Evolutionary conservation across 2,329 filamentous ascomycete genomes (phyloP).

Genomic region (Cadophora gregata): DNA sequence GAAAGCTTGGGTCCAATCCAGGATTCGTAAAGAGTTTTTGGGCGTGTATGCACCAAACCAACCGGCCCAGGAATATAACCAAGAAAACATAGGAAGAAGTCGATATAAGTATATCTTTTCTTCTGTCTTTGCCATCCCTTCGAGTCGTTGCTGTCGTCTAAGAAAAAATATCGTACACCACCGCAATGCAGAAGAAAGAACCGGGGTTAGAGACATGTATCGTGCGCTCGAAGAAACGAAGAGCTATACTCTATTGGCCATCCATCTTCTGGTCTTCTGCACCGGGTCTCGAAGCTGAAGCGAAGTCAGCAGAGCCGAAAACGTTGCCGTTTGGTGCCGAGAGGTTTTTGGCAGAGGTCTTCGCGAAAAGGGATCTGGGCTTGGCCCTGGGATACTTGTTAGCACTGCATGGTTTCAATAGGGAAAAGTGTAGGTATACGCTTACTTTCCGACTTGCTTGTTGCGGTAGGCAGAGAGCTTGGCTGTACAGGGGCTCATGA

Average conservation of each 20-base stretch:
- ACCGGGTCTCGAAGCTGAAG: slow-evolving; percentile 20
- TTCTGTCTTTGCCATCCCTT: background rate
- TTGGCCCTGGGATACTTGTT: slow-evolving; percentile 55
- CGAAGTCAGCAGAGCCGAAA: slow-evolving; percentile 38
- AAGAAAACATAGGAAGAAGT: background rate
- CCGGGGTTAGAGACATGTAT: slow-evolving; percentile 11
- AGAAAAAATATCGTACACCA: slow-evolving; percentile 27
- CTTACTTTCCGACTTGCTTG: slow-evolving; percentile 80
- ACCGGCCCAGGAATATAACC: background rate
- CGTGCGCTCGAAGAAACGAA: background rate
- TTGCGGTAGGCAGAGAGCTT: slow-evolving; percentile 82
- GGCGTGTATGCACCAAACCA: background rate
- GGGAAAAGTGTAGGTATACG: slow-evolving; percentile 31
- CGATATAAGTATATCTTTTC: background rate
- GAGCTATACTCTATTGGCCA: slow-evolving; percentile 18
- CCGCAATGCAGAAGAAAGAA: slow-evolving; percentile 8
- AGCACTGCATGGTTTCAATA: background rate
- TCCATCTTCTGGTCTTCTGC: slow-evolving; percentile 30
- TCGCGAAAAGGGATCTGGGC: slow-evolving; percentile 71
- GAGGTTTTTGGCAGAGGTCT: slow-evolving; percentile 68
- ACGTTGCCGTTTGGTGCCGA: slow-evolving; percentile 27
- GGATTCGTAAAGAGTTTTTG: slow-evolving; percentile 21
- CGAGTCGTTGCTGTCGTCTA: slow-evolving; percentile 8
- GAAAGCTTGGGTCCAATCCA: slow-evolving; percentile 5
- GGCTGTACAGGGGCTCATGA: slow-evolving; percentile 85